Evolutionary conservation across 768 basidiomycete species (phyloP).

Genomic region (Russula griseocarnosa): DNA sequence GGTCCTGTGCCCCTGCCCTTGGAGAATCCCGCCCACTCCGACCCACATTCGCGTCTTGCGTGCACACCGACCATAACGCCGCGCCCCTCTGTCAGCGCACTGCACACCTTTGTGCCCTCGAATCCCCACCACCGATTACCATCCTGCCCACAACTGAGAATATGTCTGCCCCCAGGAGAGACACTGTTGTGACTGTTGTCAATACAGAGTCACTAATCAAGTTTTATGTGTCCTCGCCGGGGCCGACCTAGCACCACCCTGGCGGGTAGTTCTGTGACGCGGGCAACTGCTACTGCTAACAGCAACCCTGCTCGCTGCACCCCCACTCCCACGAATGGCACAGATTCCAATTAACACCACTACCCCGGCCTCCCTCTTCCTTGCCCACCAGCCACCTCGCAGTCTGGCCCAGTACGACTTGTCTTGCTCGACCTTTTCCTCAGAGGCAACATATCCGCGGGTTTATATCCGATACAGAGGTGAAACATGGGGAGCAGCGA

Average conservation of each 20-base stretch:
- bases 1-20: slow-evolving; percentile 16
- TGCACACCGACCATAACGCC: slow-evolving; percentile 17
- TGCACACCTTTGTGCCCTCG: slow-evolving; percentile 24
- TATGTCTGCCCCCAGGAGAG: slow-evolving; percentile 7
- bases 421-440: slow-evolving; percentile 25
- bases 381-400: slow-evolving; percentile 23
- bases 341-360: slow-evolving; percentile 9
- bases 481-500: background rate
- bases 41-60: slow-evolving; percentile 7
- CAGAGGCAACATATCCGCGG: slow-evolving; percentile 4
- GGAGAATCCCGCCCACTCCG: slow-evolving; percentile 15
- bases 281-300: too few relatives aligned
- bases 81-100: slow-evolving; percentile 7
- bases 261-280: background rate
- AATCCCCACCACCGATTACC: background rate
- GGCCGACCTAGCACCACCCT: background rate
- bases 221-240: slow-evolving; percentile 25
- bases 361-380: slow-evolving; percentile 28
- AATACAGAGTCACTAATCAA: slow-evolving; percentile 27
- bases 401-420: slow-evolving; percentile 17
- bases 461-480: slow-evolving; percentile 6
- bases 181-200: slow-evolving; percentile 20
- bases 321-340: background rate
- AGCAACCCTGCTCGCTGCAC: background rate
- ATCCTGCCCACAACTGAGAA: background rate